phyloP scores from a whole-genome alignment of 1,139 yeast species.

The Saccharomyces hybrid region DNA sequence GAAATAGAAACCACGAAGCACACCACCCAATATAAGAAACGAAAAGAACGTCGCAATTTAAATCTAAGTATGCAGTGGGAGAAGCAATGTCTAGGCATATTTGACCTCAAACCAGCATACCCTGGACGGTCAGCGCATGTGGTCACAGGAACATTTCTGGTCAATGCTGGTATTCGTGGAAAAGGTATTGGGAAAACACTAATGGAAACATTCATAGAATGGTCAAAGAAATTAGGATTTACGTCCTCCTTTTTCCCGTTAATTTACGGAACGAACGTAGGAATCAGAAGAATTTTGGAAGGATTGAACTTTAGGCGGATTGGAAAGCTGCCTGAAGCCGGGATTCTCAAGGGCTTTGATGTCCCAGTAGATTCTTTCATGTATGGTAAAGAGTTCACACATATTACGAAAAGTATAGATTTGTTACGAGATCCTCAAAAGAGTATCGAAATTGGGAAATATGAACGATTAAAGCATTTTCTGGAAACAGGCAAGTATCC shows the following conservation, averaged over 20 bases:
- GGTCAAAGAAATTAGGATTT: conserved; percentile 89
- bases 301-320: conserved; percentile 67
- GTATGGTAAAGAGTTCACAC: conserved; percentile 49
- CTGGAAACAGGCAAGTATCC: conserved; percentile 85
- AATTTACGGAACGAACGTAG: conserved; percentile 80
- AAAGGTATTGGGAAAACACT: conserved; percentile 84
- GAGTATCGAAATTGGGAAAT: conserved; percentile 33
- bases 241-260: conserved; percentile 76
- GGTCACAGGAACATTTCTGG: conserved; percentile 84
- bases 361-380: conserved; percentile 75
- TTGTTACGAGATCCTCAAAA: conserved; percentile 24
- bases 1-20: conserved; percentile 26
- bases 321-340: conserved; percentile 79
- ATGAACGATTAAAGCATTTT: conserved; percentile 71
- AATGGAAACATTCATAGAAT: conserved; percentile 73
- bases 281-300: conserved; percentile 75
- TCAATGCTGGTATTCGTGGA: conserved; percentile 88
- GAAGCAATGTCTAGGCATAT: conserved; percentile 79
- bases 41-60: conserved; percentile 25
- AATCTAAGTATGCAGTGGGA: conserved; percentile 62
- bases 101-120: conserved; percentile 76
- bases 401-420: conserved; percentile 29
- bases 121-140: conserved; percentile 91
- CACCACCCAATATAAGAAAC: conserved; percentile 20
- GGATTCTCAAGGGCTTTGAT: conserved; percentile 75